Base-by-base conservation (phyloP, 2,329 filamentous ascomycete species). In the Fusarium circinatum region DNA sequence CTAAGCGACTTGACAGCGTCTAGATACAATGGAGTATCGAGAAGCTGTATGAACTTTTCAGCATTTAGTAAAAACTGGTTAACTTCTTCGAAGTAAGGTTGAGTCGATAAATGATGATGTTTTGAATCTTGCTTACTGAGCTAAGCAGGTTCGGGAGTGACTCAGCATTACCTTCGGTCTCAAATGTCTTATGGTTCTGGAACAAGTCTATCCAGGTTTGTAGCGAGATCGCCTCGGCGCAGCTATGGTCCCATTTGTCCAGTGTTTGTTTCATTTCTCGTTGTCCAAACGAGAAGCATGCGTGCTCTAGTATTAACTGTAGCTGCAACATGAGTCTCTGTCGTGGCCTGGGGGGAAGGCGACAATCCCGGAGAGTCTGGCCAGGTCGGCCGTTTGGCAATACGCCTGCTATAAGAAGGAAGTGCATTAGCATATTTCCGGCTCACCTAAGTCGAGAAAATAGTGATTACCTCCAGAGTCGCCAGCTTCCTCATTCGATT, bases 41-140 rank as follows among this genome's bases (percentile, higher is more conserved):
- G 38, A 41, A 41, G 38, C 20, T 3, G 8, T 41, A 22, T 41
- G 1, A 41, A 41, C 38, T 41, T 12, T 8, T 41, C 20, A 5
- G 20, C 38, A 41, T 41, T 8, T 12, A 8, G 38, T 41, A 41
- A 22, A 41, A 41, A 14, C 20, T 41, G 12, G 38, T 41, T 41
- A 2, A 41, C 38, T 14, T 41, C 0, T 1, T 1, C 0, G 12
- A 41, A 41, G 38, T 41, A 5, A 41, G 38, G 38, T 41, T 6
- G n/a, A n/a, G n/a, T n/a, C n/a, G n/a, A n/a, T n/a, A n/a, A 41
- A 41, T 0, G 12, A 22, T 8, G 12, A 41, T 0, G 22, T 41
- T 41, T 5, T 41, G 12, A 41, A 41, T 41, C 38, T 3, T 41
- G 38, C 38, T 12, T 41, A 41, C 20, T 22, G 12, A 41, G 20